A percentile compares a stretch with the other conserved stretches of the same genome.
Conservation (phyloP, 2,329 filamentous ascomycete genomes). For the Penicillium glabrum region DNA sequence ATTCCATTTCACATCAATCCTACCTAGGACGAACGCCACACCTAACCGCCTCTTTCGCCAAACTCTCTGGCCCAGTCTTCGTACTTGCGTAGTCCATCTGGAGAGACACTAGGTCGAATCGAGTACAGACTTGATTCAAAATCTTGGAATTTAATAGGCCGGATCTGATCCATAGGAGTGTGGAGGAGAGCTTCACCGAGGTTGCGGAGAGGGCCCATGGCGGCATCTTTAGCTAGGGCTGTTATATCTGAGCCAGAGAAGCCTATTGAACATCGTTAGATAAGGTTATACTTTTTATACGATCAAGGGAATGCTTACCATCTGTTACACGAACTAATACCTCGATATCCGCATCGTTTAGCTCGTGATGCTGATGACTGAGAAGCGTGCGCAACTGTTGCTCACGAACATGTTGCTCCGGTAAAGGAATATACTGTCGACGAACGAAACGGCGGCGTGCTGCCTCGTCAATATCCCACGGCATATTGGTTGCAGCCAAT, state of each 20-base stretch:
- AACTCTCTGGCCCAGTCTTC: slow-evolving; percentile 94
- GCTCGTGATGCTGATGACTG: slow-evolving; percentile 80
- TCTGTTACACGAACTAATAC: slow-evolving; percentile 78
- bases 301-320: slow-evolving; percentile 52
- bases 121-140: slow-evolving; percentile 80
- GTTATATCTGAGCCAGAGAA: slow-evolving; percentile 98
- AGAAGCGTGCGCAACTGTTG: slow-evolving; percentile 77
- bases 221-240: slow-evolving; percentile 92
- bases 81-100: slow-evolving; percentile 79
- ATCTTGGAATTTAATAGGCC: slow-evolving; percentile 78
- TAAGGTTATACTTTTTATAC: neutral
- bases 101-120: slow-evolving; percentile 87
- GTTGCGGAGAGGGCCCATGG: slow-evolving; percentile 91
- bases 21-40: neutral
- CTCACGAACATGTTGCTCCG: slow-evolving; percentile 77
- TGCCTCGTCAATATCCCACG: slow-evolving; percentile 97
- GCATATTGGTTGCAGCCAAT: slow-evolving; percentile 90
- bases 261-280: slow-evolving; percentile 52
- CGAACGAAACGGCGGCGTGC: slow-evolving; percentile 87
- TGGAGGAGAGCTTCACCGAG: slow-evolving; percentile 85
- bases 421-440: slow-evolving; percentile 92
- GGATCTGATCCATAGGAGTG: slow-evolving; percentile 92
- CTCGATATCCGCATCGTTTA: slow-evolving; percentile 70
- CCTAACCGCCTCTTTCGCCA: slow-evolving; percentile 80
- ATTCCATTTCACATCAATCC: neutral